Evolutionary conservation across 345 rosid species (phyloP).

Genomic region (Lagerstroemia speciosa): DNA sequence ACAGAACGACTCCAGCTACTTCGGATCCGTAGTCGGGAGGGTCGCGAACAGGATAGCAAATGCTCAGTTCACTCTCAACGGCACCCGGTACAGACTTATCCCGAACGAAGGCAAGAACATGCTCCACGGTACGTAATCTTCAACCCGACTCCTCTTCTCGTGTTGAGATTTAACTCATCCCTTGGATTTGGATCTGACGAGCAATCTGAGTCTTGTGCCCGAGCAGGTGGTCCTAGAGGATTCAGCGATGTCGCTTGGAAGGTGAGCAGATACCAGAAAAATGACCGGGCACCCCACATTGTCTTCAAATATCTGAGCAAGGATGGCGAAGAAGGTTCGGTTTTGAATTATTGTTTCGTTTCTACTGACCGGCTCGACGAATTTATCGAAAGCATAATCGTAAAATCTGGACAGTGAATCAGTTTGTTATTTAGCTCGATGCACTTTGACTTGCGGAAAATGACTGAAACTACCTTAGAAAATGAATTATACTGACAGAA

Average conservation of each 20-base stretch:
- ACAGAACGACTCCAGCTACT: conserved; percentile 52
- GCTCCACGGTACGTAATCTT: conserved; percentile 34
- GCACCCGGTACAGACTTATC: conserved; percentile 44
- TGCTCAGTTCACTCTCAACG: conserved; percentile 61
- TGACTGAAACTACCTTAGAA: no score
- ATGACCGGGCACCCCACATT: conserved; percentile 40
- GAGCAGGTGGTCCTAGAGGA: conserved; percentile 63
- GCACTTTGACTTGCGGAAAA: no score
- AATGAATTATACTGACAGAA: no score
- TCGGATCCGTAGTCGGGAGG: conserved; percentile 79
- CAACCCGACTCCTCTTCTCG: background rate
- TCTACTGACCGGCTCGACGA: background rate
- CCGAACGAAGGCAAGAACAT: conserved; percentile 75
- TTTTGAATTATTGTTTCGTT: background rate
- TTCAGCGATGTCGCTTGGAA: conserved; percentile 74
- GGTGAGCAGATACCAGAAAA: conserved; percentile 33
- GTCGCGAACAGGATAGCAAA: conserved; percentile 73
- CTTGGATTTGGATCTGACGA: background rate
- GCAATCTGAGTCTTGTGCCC: background rate
- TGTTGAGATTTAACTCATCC: background rate
- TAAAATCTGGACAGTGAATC: no score
- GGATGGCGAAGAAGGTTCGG: conserved; percentile 70
- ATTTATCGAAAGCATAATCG: no score
- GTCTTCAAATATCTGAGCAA: conserved; percentile 54
- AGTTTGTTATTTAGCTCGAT: no score